Conservation (phyloP, 768 basidiomycete species). For the Harrya chromipes region DNA sequence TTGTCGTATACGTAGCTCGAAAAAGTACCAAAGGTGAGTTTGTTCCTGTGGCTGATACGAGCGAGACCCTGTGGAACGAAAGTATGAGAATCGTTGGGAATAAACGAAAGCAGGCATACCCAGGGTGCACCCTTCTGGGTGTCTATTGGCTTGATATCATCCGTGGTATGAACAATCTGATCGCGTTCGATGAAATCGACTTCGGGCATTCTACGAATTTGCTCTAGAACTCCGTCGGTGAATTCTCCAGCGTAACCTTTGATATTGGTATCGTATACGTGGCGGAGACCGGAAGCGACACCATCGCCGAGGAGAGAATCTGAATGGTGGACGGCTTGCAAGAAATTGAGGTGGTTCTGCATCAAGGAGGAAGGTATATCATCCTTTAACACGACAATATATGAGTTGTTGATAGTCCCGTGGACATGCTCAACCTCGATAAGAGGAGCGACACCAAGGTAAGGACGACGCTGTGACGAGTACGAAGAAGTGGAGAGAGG, state of each 20-base stretch:
- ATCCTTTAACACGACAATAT: slow-evolving; percentile 88
- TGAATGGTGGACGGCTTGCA: slow-evolving; percentile 58
- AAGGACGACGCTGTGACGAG: slow-evolving; percentile 36
- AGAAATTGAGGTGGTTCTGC: slow-evolving; percentile 76
- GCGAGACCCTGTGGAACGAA: slow-evolving; percentile 73
- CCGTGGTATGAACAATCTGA: slow-evolving; percentile 79
- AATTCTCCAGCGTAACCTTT: slow-evolving; percentile 84
- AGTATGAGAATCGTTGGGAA: slow-evolving; percentile 5
- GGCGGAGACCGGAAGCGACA: slow-evolving; percentile 52
- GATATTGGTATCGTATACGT: slow-evolving; percentile 73
- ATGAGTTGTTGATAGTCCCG: slow-evolving; percentile 83
- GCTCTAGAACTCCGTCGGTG: slow-evolving; percentile 62
- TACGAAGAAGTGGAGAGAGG: slow-evolving; percentile 46
- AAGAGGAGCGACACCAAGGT: slow-evolving; percentile 60
- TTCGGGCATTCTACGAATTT: slow-evolving; percentile 80
- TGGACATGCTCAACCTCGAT: slow-evolving; percentile 58
- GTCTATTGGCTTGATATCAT: slow-evolving; percentile 7
- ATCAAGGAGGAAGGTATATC: slow-evolving; percentile 54
- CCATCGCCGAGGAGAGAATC: slow-evolving; percentile 49
- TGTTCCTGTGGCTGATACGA: slow-evolving; percentile 83
- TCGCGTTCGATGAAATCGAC: slow-evolving; percentile 93
- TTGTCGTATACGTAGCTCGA: slow-evolving; percentile 71
- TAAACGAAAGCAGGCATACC: slow-evolving; percentile 45
- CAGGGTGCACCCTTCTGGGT: slow-evolving; percentile 77
- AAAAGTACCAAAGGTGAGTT: slow-evolving; percentile 79